Conservation (phyloP, 1,139 yeast genomes). For the Kodamaea arcana region DNA sequence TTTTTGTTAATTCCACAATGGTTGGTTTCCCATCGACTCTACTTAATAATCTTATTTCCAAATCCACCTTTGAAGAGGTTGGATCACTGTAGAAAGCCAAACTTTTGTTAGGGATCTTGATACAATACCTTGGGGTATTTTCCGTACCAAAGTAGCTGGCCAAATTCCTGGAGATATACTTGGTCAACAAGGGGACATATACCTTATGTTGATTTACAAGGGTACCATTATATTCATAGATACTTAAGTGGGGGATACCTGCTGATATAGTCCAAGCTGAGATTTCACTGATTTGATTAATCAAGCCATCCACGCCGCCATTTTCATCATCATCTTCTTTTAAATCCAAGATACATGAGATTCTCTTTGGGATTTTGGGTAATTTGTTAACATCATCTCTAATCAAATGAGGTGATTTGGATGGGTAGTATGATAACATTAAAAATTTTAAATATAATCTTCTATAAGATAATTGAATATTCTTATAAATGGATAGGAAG, state of each 20-base stretch:
- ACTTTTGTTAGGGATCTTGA: conserved; percentile 62
- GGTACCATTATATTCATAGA: conserved; percentile 79
- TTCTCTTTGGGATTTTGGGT: conserved; percentile 68
- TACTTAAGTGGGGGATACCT: conserved; percentile 66
- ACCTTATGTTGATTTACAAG: conserved; percentile 38
- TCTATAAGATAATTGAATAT: conserved; percentile 50
- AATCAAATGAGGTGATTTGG: conserved; percentile 80
- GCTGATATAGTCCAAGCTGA: conserved; percentile 86
- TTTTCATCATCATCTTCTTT: conserved; percentile 77
- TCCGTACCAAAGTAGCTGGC: conserved; percentile 72
- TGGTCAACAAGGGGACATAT: conserved; percentile 51
- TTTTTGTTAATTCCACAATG: conserved; percentile 80
- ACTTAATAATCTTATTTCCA: conserved; percentile 65
- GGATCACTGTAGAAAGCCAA: conserved; percentile 40
- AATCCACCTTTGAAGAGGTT: conserved; percentile 36
- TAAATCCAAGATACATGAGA: conserved; percentile 70
- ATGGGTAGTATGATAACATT: conserved; percentile 70
- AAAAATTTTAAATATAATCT: conserved; percentile 53
- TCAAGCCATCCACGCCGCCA: conserved; percentile 81
- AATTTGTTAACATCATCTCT: conserved; percentile 75
- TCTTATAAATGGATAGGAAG: conserved; percentile 52
- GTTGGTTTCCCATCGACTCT: conserved; percentile 86
- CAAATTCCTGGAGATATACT: conserved; percentile 57
- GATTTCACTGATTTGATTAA: conserved; percentile 72
- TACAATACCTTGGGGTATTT: conserved; percentile 56